Evolutionary conservation across 768 basidiomycete genomes (phyloP).

Genomic region (Butyriboletus loyo): DNA sequence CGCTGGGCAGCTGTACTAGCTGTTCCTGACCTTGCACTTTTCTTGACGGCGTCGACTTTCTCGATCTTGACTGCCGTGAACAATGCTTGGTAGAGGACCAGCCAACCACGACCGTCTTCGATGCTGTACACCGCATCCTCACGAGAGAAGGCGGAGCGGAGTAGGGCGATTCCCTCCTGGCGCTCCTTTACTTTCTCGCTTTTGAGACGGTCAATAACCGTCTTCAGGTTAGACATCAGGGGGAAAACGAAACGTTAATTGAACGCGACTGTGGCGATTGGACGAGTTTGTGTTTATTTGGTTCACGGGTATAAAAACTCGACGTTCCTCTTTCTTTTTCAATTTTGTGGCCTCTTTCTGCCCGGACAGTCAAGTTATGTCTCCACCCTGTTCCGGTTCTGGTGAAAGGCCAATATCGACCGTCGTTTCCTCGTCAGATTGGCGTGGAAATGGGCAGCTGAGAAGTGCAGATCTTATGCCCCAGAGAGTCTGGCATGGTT

Average conservation of each 20-base stretch:
- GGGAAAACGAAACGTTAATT: conserved; percentile 1
- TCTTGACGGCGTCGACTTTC: conserved; percentile 44
- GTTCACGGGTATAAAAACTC: conserved; percentile 23
- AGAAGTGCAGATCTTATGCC: conserved; percentile 37
- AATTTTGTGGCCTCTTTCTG: conserved; percentile 63
- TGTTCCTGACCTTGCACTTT: conserved; percentile 39
- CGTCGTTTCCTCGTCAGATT: conserved; percentile 51
- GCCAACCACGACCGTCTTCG: conserved; percentile 50
- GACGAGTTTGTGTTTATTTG: conserved; percentile 31
- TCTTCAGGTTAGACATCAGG: conserved; percentile 42
- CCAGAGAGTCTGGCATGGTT: conserved; percentile 34
- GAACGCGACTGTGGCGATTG: conserved; percentile 13
- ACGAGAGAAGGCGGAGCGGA: conserved; percentile 51
- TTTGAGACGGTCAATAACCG: conserved; percentile 49
- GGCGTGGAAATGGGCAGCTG: conserved; percentile 50
- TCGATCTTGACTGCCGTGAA: conserved; percentile 67
- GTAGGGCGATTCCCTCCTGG: conserved; percentile 53
- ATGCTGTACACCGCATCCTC: conserved; percentile 42
- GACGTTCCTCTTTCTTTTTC: neutral
- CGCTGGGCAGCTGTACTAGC: conserved; percentile 47
- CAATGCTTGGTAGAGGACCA: conserved; percentile 67
- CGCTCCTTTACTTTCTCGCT: conserved; percentile 70
- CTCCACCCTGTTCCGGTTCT: conserved; percentile 76
- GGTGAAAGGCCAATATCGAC: conserved; percentile 67
- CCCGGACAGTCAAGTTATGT: conserved; percentile 61